Percentiles rank a stretch among this genome's conserved stretches.
Conservation (phyloP, 176 grass and related monocot species). For the Oryza rufipogon region DNA sequence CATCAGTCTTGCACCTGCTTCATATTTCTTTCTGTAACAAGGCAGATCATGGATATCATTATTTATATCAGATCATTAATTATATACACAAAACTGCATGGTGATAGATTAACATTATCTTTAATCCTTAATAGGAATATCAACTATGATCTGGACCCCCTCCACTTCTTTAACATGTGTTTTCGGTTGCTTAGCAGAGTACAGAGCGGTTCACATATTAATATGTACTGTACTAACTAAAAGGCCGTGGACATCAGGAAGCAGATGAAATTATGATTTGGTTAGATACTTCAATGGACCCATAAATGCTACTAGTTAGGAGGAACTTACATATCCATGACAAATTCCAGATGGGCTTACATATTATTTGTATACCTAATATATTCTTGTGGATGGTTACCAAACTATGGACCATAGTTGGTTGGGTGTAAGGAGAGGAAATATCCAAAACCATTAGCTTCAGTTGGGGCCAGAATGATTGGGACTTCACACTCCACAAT, state of each 20-base stretch:
- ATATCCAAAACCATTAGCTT: constrained; percentile 69
- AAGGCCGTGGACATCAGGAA: constrained; percentile 29
- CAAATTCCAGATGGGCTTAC: constrained; percentile 50
- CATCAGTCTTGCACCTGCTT: constrained; percentile 33
- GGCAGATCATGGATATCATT: constrained; percentile 47
- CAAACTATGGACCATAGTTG: constrained; percentile 69
- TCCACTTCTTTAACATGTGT: constrained; percentile 32
- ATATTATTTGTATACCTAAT: constrained; percentile 57
- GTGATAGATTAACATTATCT: constrained; percentile 23
- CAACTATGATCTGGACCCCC: constrained; percentile 18
- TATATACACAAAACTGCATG: constrained; percentile 36
- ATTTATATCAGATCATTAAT: constrained; percentile 49
- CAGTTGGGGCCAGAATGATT: constrained; percentile 60
- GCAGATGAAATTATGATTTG: constrained; percentile 48
- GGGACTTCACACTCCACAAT: constrained; percentile 58
- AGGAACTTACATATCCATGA: constrained; percentile 60
- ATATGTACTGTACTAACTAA: neutral
- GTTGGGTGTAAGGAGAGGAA: constrained; percentile 61
- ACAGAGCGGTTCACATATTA: neutral
- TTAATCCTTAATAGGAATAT: constrained; percentile 41
- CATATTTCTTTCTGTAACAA: constrained; percentile 20
- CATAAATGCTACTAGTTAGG: constrained; percentile 68
- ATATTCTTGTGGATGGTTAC: constrained; percentile 68
- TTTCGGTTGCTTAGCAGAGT: neutral
- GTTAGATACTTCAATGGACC: constrained; percentile 22